Percentiles rank a stretch among this genome's conserved stretches.
These are phyloP conservation scores for Saccharomycopsis capsularis DNA, from an alignment of 805 yeast species.

Conservation along the genomic window DNA sequence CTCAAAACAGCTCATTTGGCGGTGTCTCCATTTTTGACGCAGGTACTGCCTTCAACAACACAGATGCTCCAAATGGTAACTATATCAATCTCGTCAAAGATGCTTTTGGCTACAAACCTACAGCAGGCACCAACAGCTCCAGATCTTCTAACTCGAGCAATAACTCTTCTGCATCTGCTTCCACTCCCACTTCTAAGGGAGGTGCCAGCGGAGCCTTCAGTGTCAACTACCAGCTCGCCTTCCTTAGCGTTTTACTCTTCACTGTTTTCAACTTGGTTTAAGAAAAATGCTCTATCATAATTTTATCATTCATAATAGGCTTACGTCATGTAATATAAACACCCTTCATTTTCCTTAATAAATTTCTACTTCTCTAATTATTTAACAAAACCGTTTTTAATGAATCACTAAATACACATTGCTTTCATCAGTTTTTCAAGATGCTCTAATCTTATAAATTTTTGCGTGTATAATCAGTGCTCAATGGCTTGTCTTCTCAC, in stretches of 20 bases:
- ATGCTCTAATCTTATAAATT: no score
- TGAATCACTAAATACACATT: no score
- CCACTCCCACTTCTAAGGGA: no score
- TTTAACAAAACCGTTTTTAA: no score
- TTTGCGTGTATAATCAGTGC: no score
- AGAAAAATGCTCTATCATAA: no score
- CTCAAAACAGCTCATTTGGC: constrained; percentile 18
- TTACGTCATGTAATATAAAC: no score
- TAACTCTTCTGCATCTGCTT: neutral
- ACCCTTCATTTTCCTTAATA: no score
- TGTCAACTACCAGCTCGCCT: neutral
- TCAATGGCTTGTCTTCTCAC: no score
- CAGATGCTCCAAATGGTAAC: constrained; percentile 6
- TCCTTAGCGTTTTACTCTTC: neutral
- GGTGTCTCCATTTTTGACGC: constrained; percentile 21
- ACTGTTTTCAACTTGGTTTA: neutral
- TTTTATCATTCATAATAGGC: no score
- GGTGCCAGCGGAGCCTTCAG: neutral
- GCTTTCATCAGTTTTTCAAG: no score
- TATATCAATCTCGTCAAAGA: constrained; percentile 13
- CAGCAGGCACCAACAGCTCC: neutral
- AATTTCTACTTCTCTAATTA: no score
- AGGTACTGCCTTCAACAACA: constrained; percentile 19
- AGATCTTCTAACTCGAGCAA: neutral
- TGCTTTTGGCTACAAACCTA: constrained; percentile 13